These are phyloP conservation scores for Chromera velia DNA, from an alignment of 73 alveolate genomes.

Conservation along the genomic window DNA sequence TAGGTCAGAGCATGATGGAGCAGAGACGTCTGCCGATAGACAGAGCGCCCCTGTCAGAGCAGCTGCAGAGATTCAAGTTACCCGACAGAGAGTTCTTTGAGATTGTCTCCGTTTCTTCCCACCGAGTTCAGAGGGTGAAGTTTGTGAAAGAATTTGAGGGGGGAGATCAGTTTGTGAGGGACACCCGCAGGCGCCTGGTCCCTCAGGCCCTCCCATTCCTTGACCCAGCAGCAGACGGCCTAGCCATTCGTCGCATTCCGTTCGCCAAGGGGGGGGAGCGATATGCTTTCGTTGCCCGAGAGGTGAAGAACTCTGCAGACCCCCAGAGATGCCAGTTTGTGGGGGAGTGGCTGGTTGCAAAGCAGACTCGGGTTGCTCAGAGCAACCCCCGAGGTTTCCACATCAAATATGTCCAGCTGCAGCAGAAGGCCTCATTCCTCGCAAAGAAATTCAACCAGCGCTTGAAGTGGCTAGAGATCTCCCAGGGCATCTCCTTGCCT, in stretches of 20 bases:
- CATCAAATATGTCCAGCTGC: neutral
- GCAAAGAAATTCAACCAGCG: conserved; percentile 9
- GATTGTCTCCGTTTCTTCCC: neutral
- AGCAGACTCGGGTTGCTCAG: neutral
- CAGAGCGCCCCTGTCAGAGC: neutral
- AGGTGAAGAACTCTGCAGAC: neutral
- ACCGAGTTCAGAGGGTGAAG: neutral
- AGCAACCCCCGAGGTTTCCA: neutral
- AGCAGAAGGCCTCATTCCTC: neutral
- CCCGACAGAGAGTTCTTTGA: neutral
- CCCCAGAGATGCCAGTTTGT: conserved; percentile 10
- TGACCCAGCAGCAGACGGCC: conserved; percentile 1
- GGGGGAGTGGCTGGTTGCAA: conserved; percentile 14
- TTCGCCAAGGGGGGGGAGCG: conserved; percentile 10
- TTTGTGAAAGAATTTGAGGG: too few relatives aligned
- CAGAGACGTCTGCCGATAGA: conserved; percentile 6
- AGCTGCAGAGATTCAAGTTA: neutral
- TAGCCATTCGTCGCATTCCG: neutral
- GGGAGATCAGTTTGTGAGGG: too few relatives aligned
- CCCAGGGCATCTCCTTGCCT: neutral
- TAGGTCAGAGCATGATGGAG: neutral
- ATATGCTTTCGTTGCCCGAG: conserved; percentile 17
- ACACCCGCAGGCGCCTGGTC: neutral
- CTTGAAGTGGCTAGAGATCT: neutral
- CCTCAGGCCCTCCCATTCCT: neutral